These are phyloP conservation scores for Chlorella sp. DNA, from an alignment of 139 green algal genomes.

Conservation along the genomic window DNA sequence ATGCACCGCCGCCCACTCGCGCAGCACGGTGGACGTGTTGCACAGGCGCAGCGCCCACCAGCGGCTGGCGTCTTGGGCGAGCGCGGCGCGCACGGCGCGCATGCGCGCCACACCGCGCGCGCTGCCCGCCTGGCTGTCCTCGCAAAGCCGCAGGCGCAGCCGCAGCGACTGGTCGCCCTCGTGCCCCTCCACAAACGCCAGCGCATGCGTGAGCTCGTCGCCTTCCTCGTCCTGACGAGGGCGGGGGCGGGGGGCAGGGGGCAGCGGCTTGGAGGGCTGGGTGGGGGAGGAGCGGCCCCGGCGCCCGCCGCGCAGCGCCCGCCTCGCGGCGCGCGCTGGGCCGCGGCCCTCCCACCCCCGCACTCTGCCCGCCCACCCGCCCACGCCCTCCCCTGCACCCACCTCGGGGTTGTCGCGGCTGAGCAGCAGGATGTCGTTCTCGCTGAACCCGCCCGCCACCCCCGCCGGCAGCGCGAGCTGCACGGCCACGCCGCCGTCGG, in stretches of 20 bases:
- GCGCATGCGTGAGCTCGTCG: slow-evolving; percentile 48
- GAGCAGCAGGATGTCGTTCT: slow-evolving; percentile 88
- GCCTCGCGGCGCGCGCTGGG: too few species aligned
- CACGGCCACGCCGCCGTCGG: slow-evolving; percentile 6
- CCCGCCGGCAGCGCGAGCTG: slow-evolving; percentile 42
- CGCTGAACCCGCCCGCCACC: slow-evolving; percentile 36
- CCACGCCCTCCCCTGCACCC: neutral
- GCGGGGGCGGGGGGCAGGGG: neutral
- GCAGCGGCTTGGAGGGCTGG: neutral
- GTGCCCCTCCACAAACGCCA: slow-evolving; percentile 68
- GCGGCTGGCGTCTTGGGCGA: slow-evolving; percentile 15
- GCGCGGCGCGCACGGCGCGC: slow-evolving; percentile 45
- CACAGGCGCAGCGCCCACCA: slow-evolving; percentile 82
- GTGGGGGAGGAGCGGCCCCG: too few species aligned
- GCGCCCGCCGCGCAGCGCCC: too few species aligned
- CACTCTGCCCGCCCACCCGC: too few species aligned
- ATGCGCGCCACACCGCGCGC: slow-evolving; percentile 34
- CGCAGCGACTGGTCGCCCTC: slow-evolving; percentile 67
- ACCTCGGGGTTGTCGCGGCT: slow-evolving; percentile 76
- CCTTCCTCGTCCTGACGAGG: slow-evolving; percentile 1
- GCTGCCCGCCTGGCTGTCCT: slow-evolving; percentile 57
- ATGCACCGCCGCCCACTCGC: slow-evolving; percentile 90
- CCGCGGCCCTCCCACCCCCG: too few species aligned
- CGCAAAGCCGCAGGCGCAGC: slow-evolving; percentile 56
- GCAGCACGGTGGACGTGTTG: slow-evolving; percentile 86